phyloP scores from a whole-genome alignment of 1,284 basidiomycete species.

The Austroboletus niveus region DNA sequence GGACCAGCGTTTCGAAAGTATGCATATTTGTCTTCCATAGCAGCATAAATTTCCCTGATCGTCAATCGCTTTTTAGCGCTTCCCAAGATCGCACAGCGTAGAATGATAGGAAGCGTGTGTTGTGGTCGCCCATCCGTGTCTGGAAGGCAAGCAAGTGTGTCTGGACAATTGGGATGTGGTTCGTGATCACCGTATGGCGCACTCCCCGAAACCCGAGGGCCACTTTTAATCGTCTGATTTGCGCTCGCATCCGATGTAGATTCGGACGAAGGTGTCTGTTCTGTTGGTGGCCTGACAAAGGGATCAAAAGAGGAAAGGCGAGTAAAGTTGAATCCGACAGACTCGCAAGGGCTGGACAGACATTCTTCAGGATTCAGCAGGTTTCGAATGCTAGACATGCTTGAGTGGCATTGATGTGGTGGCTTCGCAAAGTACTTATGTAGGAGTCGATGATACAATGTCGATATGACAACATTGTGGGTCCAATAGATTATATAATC shows the following conservation, averaged over 20 bases:
- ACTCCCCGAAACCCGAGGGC: conserved; percentile 7
- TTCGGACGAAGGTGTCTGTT: conserved; percentile 22
- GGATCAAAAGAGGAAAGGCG: conserved; percentile 10
- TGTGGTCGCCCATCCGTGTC: conserved; percentile 75
- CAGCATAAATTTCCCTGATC: conserved; percentile 77
- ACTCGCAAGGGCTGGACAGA: conserved; percentile 39
- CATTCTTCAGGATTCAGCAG: conserved; percentile 52
- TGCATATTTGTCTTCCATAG: conserved; percentile 78
- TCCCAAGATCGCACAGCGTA: conserved; percentile 77
- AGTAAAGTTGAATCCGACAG: conserved; percentile 19
- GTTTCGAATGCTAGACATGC: conserved; percentile 53
- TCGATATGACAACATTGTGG: conserved; percentile 24
- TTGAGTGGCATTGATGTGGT: conserved; percentile 19
- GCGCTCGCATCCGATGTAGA: conserved; percentile 25
- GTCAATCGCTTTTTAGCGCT: conserved; percentile 71
- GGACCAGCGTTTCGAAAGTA: conserved; percentile 75
- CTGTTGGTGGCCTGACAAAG: conserved; percentile 23
- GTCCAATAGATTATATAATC: conserved; percentile 33
- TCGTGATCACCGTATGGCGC: conserved; percentile 43
- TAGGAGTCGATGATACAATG: not conserved
- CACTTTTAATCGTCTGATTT: conserved; percentile 9
- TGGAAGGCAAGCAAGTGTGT: conserved; percentile 70
- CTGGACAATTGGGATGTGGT: conserved; percentile 69
- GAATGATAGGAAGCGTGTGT: conserved; percentile 76
- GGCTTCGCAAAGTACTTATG: conserved; percentile 8